These are phyloP conservation scores for Haberlea rhodopensis DNA, from an alignment of 257 asterid genomes.

Conservation along the genomic window DNA sequence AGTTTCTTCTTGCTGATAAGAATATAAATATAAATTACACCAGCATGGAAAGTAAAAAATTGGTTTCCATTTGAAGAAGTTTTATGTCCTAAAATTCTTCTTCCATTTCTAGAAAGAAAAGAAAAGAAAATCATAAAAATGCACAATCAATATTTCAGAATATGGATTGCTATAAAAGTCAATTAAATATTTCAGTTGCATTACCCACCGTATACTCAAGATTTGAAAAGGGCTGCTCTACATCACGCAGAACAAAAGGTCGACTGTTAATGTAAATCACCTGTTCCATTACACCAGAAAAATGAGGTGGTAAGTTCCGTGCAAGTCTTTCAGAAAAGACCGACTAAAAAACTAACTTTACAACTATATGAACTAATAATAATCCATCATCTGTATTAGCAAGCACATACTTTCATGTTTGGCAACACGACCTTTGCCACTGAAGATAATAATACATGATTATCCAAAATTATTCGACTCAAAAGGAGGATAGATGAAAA, in stretches of 20 bases:
- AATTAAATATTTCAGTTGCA: constrained; percentile 25
- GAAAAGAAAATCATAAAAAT: background rate
- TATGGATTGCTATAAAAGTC: background rate
- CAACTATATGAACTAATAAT: constrained; percentile 19
- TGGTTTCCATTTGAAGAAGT: constrained; percentile 19
- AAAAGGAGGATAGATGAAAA: no score
- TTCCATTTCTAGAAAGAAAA: constrained; percentile 23
- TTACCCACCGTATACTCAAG: constrained; percentile 92
- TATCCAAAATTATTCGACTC: no score
- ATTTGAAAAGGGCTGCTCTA: constrained; percentile 94
- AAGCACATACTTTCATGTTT: constrained; percentile 12
- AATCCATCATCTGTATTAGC: constrained; percentile 1
- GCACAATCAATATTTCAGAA: constrained; percentile 1
- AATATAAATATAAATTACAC: background rate
- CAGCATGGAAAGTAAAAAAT: constrained; percentile 13
- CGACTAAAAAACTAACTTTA: constrained; percentile 19
- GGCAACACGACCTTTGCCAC: constrained; percentile 14
- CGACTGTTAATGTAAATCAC: constrained; percentile 91
- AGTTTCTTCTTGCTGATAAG: constrained; percentile 3
- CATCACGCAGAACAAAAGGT: constrained; percentile 97
- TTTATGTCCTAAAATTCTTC: constrained; percentile 14
- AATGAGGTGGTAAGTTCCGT: constrained; percentile 14
- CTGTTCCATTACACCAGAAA: constrained; percentile 41
- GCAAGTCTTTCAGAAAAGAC: constrained; percentile 9
- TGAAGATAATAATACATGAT: background rate